Evolutionary conservation across 805 yeast species (phyloP).

Genomic region (Kurtzmaniella cleridarum): DNA sequence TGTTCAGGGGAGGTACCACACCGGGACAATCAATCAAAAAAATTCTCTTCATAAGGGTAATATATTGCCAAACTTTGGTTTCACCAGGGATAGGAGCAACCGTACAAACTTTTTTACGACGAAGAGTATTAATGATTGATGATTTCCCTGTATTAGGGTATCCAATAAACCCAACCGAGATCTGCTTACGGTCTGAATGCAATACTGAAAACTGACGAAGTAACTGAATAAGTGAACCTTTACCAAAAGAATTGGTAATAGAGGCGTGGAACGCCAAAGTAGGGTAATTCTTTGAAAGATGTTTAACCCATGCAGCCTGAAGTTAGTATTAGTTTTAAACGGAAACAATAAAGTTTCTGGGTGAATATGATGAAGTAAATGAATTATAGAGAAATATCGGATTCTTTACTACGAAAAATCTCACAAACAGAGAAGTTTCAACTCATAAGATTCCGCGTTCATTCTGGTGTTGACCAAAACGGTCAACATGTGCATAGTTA

Average conservation of each 20-base stretch:
- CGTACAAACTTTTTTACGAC: constrained; percentile 91
- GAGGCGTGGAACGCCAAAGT: constrained; percentile 98
- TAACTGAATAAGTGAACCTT: constrained; percentile 90
- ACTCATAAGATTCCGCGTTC: constrained; percentile 70
- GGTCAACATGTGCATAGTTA: constrained; percentile 10
- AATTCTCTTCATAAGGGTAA: constrained; percentile 92
- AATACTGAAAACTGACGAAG: constrained; percentile 87
- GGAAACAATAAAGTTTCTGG: constrained; percentile 13
- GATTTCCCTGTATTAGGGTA: constrained; percentile 99
- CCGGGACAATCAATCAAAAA: constrained; percentile 98
- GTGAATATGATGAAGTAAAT: not conserved
- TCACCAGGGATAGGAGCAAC: constrained; percentile 99
- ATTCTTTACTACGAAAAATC: constrained; percentile 82
- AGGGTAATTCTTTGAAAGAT: constrained; percentile 84
- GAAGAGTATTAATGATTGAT: constrained; percentile 86
- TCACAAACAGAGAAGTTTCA: constrained; percentile 49
- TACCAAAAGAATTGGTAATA: constrained; percentile 94
- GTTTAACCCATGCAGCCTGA: constrained; percentile 98
- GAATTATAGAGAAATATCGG: constrained; percentile 48
- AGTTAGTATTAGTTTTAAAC: constrained; percentile 9
- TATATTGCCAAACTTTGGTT: constrained; percentile 98
- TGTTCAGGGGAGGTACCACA: constrained; percentile 91
- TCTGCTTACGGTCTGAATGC: constrained; percentile 91
- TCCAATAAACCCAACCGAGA: constrained; percentile 95
- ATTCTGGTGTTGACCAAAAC: constrained; percentile 42